Percentiles rank a stretch among this genome's conserved stretches.
These are phyloP conservation scores for Tetragonia tetragonoides DNA, from an alignment of 148 eudicot genomes.

Conservation along the genomic window DNA sequence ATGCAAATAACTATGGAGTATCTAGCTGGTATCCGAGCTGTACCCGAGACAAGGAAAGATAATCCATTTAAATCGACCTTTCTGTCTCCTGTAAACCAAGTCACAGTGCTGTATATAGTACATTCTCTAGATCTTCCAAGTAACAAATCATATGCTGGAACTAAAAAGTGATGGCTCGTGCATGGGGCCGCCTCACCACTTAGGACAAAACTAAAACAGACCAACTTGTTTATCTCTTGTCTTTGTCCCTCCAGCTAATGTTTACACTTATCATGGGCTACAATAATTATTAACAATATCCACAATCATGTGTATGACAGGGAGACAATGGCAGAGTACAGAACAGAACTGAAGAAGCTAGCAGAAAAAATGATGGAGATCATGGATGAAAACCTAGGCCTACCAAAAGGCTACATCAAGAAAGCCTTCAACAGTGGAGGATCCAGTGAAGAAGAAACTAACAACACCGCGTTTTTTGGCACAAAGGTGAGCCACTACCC, in stretches of 20 bases:
- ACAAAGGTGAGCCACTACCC: constrained; percentile 97
- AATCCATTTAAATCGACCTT: no score
- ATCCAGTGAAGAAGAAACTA: constrained; percentile 4
- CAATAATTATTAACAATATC: constrained; percentile 12
- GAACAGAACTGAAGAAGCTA: constrained; percentile 62
- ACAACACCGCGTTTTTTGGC: constrained; percentile 67
- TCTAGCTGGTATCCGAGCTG: no score
- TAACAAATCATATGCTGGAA: no score
- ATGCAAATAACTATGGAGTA: background rate
- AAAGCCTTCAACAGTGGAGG: constrained; percentile 51
- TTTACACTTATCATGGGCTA: background rate
- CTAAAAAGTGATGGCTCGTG: no score
- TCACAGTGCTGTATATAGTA: no score
- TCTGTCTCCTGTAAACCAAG: no score
- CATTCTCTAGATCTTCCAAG: no score
- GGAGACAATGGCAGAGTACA: constrained; percentile 81
- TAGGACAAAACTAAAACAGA: no score
- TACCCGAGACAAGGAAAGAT: no score
- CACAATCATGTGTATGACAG: constrained; percentile 42
- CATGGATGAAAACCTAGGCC: constrained; percentile 87
- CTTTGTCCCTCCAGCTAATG: no score
- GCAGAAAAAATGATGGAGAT: constrained; percentile 66
- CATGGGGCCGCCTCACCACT: no score
- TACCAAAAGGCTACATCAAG: constrained; percentile 78
- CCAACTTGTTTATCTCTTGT: no score